Evolutionary conservation across 2,329 filamentous ascomycete genomes (phyloP), one percentile per base, ranked within the genome.

Genomic region (Phaeosphaeriaceae sp.): DNA sequence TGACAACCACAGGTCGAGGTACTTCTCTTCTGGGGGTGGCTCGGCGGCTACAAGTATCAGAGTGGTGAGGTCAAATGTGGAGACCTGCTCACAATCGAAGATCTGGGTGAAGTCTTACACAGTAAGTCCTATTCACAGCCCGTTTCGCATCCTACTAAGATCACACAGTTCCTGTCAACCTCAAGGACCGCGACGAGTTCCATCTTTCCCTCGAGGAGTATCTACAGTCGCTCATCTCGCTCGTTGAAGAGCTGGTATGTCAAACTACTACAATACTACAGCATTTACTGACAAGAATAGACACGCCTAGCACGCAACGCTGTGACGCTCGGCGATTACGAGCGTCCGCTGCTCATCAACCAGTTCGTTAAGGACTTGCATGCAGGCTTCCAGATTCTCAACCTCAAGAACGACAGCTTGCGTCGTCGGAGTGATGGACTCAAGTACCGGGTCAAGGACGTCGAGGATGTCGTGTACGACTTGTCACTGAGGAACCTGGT

Each of bases 161-260:
- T 2, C 7, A n/a, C 6, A 24, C 51, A 93, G 93, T 97, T 11
- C 93, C 93, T 13, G 90, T 95, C 62, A 97, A 97, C 75, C 85
- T 97, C 71, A 96, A 96, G 78, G 90, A 94, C 71, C 83, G 86
- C 61, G 94, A 98, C 76, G 87, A 88, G 51, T 99, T 99, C 84
- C 95, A 99, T 77, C 84, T 99, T 70, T 96, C 93, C 45, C 94
- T 98, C 70, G 95, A 99, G 79, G 95, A 99, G 80, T 99, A 99
- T 78, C 88, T 99, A 22, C 89, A 96, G 58, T 89, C 92, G 15
- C 84, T 98, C 58, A 94, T 95, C 57, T 88, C 89, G 59, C 86
- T 98, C 58, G 91, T 95, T 41, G 93, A 97, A 72, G 95, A 99
- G 80, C 86, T 99, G 70, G 85, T 87, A 78, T n/a, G 62, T 48